Conservation (phyloP, 805 yeast species). For the Nakazawaea wyomingensis region DNA sequence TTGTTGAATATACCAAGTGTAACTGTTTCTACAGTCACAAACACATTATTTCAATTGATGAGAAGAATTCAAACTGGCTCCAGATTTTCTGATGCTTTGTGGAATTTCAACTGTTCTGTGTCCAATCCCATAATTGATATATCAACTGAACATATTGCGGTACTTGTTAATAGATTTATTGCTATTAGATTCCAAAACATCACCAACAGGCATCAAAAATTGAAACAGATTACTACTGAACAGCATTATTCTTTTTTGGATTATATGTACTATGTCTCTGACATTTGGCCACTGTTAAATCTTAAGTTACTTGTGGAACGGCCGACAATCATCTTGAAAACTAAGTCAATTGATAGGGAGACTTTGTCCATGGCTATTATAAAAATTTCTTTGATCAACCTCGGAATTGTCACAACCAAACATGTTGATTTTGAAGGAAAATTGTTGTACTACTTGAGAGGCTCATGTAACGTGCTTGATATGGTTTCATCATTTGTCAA, state of each 20-base stretch:
- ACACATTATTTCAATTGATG: conserved; percentile 30
- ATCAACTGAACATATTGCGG: conserved; percentile 14
- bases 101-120: conserved; percentile 12
- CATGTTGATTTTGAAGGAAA: conserved; percentile 8
- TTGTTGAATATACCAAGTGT: conserved; percentile 29
- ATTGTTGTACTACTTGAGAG: conserved; percentile 12
- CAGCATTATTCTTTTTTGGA: conserved; percentile 1
- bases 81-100: conserved; percentile 5
- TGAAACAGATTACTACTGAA: not conserved
- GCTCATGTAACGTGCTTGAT: conserved; percentile 19
- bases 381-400: conserved; percentile 19
- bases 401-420: conserved; percentile 13
- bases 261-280: conserved; percentile 6
- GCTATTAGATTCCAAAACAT: conserved; percentile 1
- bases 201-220: not conserved
- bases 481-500: conserved; percentile 18
- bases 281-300: conserved; percentile 19
- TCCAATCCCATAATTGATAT: conserved; percentile 15
- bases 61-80: conserved; percentile 16
- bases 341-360: conserved; percentile 5
- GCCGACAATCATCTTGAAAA: conserved; percentile 23
- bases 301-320: conserved; percentile 22
- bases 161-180: conserved; percentile 8
- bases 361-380: conserved; percentile 18
- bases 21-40: conserved; percentile 33